Base-by-base conservation (phyloP, 352 stramenopile species). In the Aphanomyces invadans region DNA sequence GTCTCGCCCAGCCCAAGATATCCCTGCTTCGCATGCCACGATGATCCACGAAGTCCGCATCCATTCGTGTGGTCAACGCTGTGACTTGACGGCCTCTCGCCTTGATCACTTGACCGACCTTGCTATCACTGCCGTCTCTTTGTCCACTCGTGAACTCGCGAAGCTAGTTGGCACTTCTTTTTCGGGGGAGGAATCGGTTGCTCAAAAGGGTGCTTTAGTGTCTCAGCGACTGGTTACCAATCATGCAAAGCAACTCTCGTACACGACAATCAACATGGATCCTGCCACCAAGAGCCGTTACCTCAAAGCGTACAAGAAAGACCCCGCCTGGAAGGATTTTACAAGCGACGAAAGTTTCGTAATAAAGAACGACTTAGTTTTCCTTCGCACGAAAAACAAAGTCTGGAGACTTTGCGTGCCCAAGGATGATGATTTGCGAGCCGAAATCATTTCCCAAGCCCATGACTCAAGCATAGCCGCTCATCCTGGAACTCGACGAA, bases 381-480 rank as follows among this genome's bases (percentile, higher is more conserved):
- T 39, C 28, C 3, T 67, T 19, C 31, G 38, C 19, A 62, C 42
- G 39, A 55, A 31, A 25, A 26, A 33, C 63, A 26, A 69, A 48
- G 61, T 71, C 3, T 59, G 33, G 60, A 7, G 9, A 2, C 56
- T 64, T 15, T 55, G 44, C 23, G 26, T 53, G n/a, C 29, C 44
- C 23, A 29, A 55, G 10, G 56, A 48, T 25, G 25, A 55, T 9
- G 3, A 38, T 26, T 25, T 45, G 29, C 25, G 28, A n/a, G 29
- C 26, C 31, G 46, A 53, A 25, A 25, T 64, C 33, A 48, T 39
- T 25, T 26, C 46, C 10, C n/a, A 64, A n/a, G n/a, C 31, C 28
- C 44, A 55, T 32, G 44, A 48, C 32, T 19, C 21, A 17, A 25
- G 5, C 10, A 2, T 26, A 15, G 44, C 56, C 31, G 26, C 44